phyloP scores from a whole-genome alignment of 2,329 filamentous ascomycete genomes.

The Coniochaeta pulveracea region DNA sequence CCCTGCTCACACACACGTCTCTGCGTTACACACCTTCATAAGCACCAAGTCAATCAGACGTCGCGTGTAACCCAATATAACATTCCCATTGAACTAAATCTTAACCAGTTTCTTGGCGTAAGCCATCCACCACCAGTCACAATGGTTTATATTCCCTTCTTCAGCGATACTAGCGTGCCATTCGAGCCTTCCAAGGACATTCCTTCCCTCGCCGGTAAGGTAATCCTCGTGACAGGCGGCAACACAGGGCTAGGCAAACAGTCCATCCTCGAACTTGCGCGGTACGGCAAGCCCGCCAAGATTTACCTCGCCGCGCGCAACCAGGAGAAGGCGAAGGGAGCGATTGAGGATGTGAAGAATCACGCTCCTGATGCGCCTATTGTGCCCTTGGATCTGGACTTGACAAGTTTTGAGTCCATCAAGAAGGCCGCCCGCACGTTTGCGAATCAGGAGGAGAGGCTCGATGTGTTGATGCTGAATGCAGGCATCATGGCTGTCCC shows the following conservation, averaged over 20 bases:
- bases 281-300: constrained; percentile 19
- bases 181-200: constrained; percentile 24
- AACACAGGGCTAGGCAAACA: constrained; percentile 37
- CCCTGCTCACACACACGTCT: too few species aligned
- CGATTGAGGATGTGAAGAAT: constrained; percentile 23
- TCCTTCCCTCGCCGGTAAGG: constrained; percentile 25
- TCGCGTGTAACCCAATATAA: too few species aligned
- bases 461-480: constrained; percentile 35
- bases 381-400: constrained; percentile 28
- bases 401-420: constrained; percentile 30
- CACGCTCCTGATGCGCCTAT: constrained; percentile 9
- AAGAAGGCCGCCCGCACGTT: constrained; percentile 26
- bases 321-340: constrained; percentile 20
- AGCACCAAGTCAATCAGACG: too few species aligned
- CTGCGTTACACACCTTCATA: too few species aligned
- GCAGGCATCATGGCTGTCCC: constrained; percentile 30
- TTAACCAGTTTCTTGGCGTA: too few species aligned
- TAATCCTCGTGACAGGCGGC: constrained; percentile 35
- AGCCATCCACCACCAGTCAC: too few species aligned
- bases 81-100: too few species aligned
- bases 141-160: too few species aligned
- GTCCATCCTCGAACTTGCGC: constrained; percentile 27
- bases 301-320: constrained; percentile 23
- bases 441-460: constrained; percentile 14
- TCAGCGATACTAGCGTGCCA: constrained; percentile 2